Conservation (phyloP, 192 early-diverging fungal genomes). For the Coemansia sp. region DNA sequence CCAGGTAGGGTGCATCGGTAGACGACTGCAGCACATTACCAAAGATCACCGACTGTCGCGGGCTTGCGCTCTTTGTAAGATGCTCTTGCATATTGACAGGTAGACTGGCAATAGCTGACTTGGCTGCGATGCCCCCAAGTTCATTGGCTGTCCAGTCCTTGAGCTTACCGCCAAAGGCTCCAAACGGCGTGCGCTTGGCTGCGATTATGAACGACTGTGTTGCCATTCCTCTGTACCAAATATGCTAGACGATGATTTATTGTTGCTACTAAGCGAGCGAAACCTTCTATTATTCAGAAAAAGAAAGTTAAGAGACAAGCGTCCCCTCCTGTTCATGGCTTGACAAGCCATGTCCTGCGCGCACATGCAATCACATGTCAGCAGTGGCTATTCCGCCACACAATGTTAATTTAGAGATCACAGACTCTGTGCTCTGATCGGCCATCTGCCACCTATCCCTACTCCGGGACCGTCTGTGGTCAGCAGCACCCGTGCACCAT, state of each 20-base stretch:
- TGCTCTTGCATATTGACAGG: conserved; percentile 69
- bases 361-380: neutral
- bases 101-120: conserved; percentile 77
- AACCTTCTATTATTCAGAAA: neutral
- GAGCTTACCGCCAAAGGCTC: conserved; percentile 93
- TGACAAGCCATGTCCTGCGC: neutral
- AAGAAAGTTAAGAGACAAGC: neutral
- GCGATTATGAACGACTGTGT: conserved; percentile 72
- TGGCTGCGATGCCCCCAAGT: conserved; percentile 89
- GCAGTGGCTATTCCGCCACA: neutral
- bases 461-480: neutral
- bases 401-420: neutral
- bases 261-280: neutral
- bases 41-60: conserved; percentile 78
- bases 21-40: conserved; percentile 93
- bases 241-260: neutral
- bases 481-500: neutral
- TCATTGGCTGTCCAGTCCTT: conserved; percentile 78
- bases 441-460: neutral
- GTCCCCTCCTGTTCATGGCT: neutral
- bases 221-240: conserved; percentile 16
- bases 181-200: conserved; percentile 84
- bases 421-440: neutral
- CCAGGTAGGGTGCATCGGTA: conserved; percentile 81
- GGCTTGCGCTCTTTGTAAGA: conserved; percentile 25